phyloP scores from a whole-genome alignment of 2,329 filamentous ascomycete genomes.

The Monosporascus sp. region DNA sequence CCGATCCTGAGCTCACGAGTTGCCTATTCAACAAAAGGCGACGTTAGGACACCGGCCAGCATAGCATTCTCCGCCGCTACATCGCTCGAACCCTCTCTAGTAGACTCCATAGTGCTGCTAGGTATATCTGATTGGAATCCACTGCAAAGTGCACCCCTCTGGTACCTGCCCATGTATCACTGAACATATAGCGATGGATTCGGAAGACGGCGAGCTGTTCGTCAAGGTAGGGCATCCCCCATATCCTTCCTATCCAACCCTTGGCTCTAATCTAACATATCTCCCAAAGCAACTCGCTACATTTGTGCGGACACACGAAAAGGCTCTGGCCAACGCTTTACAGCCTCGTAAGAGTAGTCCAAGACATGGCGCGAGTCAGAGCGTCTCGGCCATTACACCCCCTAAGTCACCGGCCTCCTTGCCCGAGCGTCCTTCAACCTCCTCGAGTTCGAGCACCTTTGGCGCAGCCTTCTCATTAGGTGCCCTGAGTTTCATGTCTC shows the following conservation, averaged over 20 bases:
- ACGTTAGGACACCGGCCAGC: no score
- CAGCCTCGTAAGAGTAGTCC: slow-evolving; percentile 69
- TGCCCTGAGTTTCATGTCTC: slow-evolving; percentile 76
- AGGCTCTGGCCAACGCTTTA: slow-evolving; percentile 90
- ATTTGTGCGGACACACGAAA: slow-evolving; percentile 96
- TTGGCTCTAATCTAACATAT: slow-evolving; percentile 54
- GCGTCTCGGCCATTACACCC: slow-evolving; percentile 52
- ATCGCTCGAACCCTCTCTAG: no score
- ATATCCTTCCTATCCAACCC: slow-evolving; percentile 51
- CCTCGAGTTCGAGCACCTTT: slow-evolving; percentile 66
- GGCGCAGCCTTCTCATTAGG: slow-evolving; percentile 84
- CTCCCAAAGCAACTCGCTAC: slow-evolving; percentile 75
- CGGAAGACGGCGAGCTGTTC: slow-evolving; percentile 85
- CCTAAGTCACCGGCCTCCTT: slow-evolving; percentile 51
- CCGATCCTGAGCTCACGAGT: no score
- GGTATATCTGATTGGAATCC: slow-evolving; percentile 4
- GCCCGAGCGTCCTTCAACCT: slow-evolving; percentile 58
- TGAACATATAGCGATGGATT: slow-evolving; percentile 64
- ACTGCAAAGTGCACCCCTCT: slow-evolving; percentile 3
- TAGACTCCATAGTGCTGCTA: slow-evolving; percentile 4
- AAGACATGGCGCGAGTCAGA: slow-evolving; percentile 65
- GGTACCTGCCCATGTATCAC: slow-evolving; percentile 40
- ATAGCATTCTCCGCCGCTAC: no score
- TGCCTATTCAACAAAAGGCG: no score
- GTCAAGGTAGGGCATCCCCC: slow-evolving; percentile 60